These are phyloP conservation scores for Carex scoparia DNA, from an alignment of 176 grass and related monocot species.

Conservation along the genomic window DNA sequence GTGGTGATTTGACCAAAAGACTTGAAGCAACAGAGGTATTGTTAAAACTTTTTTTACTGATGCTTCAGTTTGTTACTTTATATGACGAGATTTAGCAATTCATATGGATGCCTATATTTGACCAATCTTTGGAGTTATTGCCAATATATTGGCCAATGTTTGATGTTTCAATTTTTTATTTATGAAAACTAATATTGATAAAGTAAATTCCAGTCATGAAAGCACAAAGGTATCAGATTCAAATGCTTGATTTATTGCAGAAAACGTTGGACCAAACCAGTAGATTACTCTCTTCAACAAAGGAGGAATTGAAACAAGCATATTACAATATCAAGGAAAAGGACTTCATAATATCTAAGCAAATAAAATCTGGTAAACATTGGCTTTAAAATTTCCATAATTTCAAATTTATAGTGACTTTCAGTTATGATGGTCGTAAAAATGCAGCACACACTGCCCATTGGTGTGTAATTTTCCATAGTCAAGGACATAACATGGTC, in stretches of 20 bases:
- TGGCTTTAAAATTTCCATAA: not conserved
- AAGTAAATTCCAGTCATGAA: not conserved
- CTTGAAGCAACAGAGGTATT: conserved; percentile 72
- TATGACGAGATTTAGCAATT: not conserved
- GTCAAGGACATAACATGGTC: too few relatives aligned
- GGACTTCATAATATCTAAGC: conserved; percentile 82
- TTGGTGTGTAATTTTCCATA: not conserved
- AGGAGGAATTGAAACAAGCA: conserved; percentile 80
- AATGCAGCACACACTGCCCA: not conserved
- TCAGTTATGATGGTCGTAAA: not conserved
- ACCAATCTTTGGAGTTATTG: not conserved
- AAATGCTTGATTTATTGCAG: conserved; percentile 31
- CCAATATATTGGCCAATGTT: not conserved
- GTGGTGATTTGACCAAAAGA: conserved; percentile 56
- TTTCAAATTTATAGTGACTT: not conserved
- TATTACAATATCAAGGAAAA: conserved; percentile 80
- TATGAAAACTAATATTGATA: not conserved
- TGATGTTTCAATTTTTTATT: not conserved
- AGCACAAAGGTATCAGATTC: not conserved
- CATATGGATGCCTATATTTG: not conserved
- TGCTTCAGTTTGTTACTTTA: not conserved
- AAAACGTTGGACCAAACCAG: conserved; percentile 83
- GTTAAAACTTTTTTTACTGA: not conserved
- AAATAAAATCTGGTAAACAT: conserved; percentile 80
- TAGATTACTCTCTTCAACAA: conserved; percentile 56